Evolutionary conservation across 352 stramenopile genomes (phyloP), one percentile per base, ranked within the genome.

Genomic region (Phytopythium litorale): DNA sequence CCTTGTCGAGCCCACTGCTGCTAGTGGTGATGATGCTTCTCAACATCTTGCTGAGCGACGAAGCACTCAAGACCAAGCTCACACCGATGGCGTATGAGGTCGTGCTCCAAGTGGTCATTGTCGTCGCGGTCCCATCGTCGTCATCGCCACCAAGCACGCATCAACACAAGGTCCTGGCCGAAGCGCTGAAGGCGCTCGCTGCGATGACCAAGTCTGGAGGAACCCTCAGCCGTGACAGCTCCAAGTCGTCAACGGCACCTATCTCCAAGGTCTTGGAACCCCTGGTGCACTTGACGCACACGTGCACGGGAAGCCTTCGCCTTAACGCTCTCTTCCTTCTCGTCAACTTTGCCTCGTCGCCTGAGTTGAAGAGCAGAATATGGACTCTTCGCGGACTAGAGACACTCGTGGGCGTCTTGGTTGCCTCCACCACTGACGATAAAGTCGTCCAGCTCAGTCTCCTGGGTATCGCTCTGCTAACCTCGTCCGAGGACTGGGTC

Each of bases 391-490:
- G 80, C 9, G 81, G 69, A 21, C 55, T 93, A 40, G 55, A 72
- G 7, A 68, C 59, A 9, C 67, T 89, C 18, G 63, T 83, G 12
- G 46, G 42, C 6, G 56, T 79, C 30, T 49, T 85, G 12, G 25
- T 38, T 1, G 40, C 62, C 13, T 40, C 69, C 0, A 58, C 16
- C 2, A 6, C 28, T 1, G 76, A 90, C 43, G 79, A 89, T n/a
- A 82, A 85, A 50, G 56, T 87, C 15, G 51, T 82, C 6, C 84
- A 91, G 58, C 73, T 93, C 1, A 74, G 72, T 50, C 64, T 93
- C 8, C 67, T 93, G 5, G 81, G 79, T 4, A 71, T 91, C 30
- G 81, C 84, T 5, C 55, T 87, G 50, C 75, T 93, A 52, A 91
- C 84, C 19, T 52, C 55, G 25, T 60, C 55, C 0, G 55, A 60